A percentile compares a stretch with the other conserved stretches of the same genome.
Conservation (phyloP, 345 rosid genomes). For the Arabis hirsuta region DNA sequence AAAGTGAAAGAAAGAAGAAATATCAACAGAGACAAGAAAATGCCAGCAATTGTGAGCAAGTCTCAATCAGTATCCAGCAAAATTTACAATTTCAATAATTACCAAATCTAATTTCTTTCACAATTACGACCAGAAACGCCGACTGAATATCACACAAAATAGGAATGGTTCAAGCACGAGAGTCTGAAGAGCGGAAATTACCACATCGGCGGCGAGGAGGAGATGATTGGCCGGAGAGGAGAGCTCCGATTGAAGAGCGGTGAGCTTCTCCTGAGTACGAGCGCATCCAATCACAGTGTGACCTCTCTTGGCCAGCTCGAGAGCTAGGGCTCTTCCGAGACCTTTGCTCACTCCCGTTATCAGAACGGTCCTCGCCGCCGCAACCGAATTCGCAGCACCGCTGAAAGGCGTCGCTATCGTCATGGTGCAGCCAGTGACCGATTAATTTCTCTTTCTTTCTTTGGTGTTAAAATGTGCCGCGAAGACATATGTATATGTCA, state of each 20-base stretch:
- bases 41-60: not conserved
- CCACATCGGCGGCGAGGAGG: slow-evolving; percentile 81
- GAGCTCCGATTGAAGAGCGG: slow-evolving; percentile 68
- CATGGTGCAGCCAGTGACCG: slow-evolving; percentile 2
- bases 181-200: slow-evolving; percentile 27
- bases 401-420: slow-evolving; percentile 49
- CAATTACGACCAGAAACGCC: not conserved
- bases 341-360: slow-evolving; percentile 95
- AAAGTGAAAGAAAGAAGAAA: not conserved
- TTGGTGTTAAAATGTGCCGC: not conserved
- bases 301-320: slow-evolving; percentile 85
- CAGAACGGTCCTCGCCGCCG: slow-evolving; percentile 53
- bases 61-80: no score
- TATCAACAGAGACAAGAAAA: not conserved
- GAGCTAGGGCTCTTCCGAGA: slow-evolving; percentile 83
- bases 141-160: no score
- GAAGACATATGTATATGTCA: not conserved
- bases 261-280: slow-evolving; percentile 77
- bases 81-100: not conserved
- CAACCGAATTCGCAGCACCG: slow-evolving; percentile 41
- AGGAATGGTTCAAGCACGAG: not conserved
- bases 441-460: slow-evolving; percentile 12
- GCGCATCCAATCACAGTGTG: slow-evolving; percentile 92
- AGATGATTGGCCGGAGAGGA: slow-evolving; percentile 60
- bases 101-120: not conserved